Evolutionary conservation across 129 eudicot genomes (phyloP).

Genomic region (Arctium minus): DNA sequence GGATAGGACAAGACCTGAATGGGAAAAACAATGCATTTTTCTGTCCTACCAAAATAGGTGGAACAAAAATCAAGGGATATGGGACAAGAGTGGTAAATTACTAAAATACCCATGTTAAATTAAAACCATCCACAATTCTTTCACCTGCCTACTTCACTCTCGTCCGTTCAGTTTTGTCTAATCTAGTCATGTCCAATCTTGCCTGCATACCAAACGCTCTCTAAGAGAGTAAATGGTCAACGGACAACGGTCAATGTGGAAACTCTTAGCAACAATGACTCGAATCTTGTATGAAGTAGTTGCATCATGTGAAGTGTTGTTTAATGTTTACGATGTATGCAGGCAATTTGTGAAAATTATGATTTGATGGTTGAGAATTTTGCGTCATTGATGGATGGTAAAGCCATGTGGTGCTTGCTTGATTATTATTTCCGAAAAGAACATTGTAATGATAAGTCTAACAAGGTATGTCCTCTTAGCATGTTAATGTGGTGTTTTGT

Average conservation of each 20-base stretch:
- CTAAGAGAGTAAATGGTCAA: background rate
- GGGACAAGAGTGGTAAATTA: background rate
- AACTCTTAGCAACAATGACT: background rate
- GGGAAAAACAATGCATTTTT: no score
- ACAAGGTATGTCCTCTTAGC: constrained; percentile 30
- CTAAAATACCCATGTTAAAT: background rate
- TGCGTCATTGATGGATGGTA: constrained; percentile 80
- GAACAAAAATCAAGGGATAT: background rate
- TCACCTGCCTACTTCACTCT: background rate
- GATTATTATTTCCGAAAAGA: constrained; percentile 86
- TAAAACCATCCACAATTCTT: background rate
- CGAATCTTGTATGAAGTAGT: background rate
- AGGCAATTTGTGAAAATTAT: constrained; percentile 77
- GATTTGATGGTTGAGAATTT: constrained; percentile 58
- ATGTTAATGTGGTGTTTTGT: background rate
- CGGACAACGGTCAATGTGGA: background rate
- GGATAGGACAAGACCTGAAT: background rate
- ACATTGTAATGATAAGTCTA: constrained; percentile 41
- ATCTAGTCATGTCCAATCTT: no score
- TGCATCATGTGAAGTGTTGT: background rate
- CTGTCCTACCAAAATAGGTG: background rate
- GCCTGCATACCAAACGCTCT: background rate
- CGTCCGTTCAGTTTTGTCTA: background rate
- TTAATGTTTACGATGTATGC: constrained; percentile 9
- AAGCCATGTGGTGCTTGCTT: constrained; percentile 98